Percentiles rank a stretch among this genome's conserved stretches.
Evolutionary conservation across 441 rosid species (phyloP).

Genomic region (Syzygium malaccense): DNA sequence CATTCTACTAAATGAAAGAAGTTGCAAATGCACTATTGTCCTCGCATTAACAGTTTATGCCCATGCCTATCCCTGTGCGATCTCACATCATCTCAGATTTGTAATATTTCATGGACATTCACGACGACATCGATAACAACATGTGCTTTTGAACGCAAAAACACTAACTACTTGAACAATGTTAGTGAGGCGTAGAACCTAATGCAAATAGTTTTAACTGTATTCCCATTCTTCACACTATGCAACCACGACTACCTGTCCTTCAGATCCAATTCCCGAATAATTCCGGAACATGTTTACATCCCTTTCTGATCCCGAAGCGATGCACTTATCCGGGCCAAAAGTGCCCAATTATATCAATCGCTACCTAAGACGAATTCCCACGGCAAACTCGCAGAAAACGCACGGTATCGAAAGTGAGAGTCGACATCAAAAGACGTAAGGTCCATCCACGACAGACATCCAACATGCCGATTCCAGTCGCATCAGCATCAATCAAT

Average conservation of each 20-base stretch:
- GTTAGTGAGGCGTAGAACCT: background rate
- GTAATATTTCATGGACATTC: background rate
- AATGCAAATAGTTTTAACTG: background rate
- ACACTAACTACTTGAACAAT: background rate
- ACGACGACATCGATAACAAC: background rate
- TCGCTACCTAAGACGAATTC: background rate
- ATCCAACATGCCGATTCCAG: background rate
- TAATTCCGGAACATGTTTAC: background rate
- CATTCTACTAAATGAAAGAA: background rate
- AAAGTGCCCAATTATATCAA: background rate
- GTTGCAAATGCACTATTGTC: background rate
- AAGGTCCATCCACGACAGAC: background rate
- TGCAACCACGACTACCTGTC: background rate
- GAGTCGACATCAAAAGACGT: background rate
- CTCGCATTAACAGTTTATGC: background rate
- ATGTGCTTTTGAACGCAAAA: background rate
- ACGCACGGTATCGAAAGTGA: background rate
- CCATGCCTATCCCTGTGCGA: background rate
- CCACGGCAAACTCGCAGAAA: background rate
- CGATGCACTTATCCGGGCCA: background rate
- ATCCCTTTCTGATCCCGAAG: background rate
- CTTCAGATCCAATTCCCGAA: background rate
- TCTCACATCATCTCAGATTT: background rate
- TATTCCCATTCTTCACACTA: background rate
- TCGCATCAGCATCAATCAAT: background rate